Percentiles rank a stretch among this genome's conserved stretches.
Conservation (phyloP, 1,139 yeast genomes). For the Geotrichum candidum region DNA sequence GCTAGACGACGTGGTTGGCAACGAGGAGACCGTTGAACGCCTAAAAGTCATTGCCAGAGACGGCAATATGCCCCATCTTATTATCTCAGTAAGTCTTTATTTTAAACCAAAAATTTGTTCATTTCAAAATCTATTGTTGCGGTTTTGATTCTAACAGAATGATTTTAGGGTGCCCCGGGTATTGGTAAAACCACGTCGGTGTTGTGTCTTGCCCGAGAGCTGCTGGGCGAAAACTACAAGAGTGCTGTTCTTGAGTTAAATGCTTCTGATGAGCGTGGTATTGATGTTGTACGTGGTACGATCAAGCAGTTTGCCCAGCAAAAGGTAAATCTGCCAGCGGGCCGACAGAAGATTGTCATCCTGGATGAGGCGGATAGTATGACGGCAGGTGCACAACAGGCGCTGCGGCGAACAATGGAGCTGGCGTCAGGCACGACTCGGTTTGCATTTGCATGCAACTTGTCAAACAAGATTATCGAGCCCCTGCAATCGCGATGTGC, state of each 20-base stretch:
- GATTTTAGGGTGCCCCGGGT: conserved; percentile 70
- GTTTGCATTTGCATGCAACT: conserved; percentile 96
- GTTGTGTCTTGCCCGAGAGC: conserved; percentile 80
- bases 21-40: conserved; percentile 81
- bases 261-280: conserved; percentile 96
- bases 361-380: conserved; percentile 96
- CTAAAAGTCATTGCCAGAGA: conserved; percentile 78
- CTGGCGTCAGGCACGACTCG: conserved; percentile 89
- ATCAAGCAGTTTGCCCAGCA: conserved; percentile 95
- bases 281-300: conserved; percentile 85
- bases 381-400: conserved; percentile 98
- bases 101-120: neutral
- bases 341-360: conserved; percentile 80
- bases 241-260: conserved; percentile 89
- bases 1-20: conserved; percentile 85
- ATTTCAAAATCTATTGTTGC: neutral
- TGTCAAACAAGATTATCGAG: conserved; percentile 88
- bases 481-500: conserved; percentile 98
- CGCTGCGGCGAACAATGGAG: conserved; percentile 95
- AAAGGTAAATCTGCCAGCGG: conserved; percentile 67
- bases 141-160: neutral
- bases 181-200: conserved; percentile 95
- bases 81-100: conserved; percentile 48
- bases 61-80: conserved; percentile 96
- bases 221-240: conserved; percentile 65